phyloP scores from a whole-genome alignment of 164 flowering plant species.

The Sextonia rubra region DNA sequence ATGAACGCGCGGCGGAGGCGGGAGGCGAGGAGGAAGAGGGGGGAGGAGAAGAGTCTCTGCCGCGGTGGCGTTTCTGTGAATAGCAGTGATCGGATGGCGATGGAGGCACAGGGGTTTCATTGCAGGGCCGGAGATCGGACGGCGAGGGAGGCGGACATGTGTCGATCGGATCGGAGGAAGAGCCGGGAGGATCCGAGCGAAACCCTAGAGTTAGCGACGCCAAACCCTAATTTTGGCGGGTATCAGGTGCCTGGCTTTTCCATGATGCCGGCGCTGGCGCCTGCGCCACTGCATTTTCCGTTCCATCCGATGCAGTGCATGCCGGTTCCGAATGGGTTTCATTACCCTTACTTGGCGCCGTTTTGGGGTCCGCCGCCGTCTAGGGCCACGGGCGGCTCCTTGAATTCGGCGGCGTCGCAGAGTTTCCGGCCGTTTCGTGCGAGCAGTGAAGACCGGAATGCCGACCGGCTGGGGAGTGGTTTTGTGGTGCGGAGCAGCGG shows the following conservation, averaged over 20 bases:
- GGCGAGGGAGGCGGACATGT: conserved; percentile 5
- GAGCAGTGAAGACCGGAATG: not conserved
- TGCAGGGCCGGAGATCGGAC: conserved; percentile 14
- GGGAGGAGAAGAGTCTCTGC: conserved; percentile 6
- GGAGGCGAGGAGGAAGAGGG: conserved; percentile 36
- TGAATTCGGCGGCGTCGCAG: conserved; percentile 6
- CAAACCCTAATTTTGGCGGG: conserved; percentile 3
- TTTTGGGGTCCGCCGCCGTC: conserved; percentile 13
- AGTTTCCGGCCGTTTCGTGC: conserved; percentile 11
- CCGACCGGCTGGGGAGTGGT: not conserved
- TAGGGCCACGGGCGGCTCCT: not conserved
- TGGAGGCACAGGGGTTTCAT: conserved; percentile 15
- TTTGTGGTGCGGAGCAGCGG: not conserved
- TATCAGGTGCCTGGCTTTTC: not conserved
- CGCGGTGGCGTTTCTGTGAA: not conserved
- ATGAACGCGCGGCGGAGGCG: conserved; percentile 34
- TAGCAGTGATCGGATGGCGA: conserved; percentile 1
- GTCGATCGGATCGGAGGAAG: conserved; percentile 1
- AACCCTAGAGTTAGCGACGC: not conserved
- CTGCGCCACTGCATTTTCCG: conserved; percentile 11
- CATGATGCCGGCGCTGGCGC: not conserved
- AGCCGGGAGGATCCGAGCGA: not conserved
- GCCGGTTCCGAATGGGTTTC: conserved; percentile 16
- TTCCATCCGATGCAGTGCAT: conserved; percentile 9
- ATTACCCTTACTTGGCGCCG: conserved; percentile 22